phyloP scores from a whole-genome alignment of 169 alveolate genomes.

The Pseudocohnilembus persalinus region DNA sequence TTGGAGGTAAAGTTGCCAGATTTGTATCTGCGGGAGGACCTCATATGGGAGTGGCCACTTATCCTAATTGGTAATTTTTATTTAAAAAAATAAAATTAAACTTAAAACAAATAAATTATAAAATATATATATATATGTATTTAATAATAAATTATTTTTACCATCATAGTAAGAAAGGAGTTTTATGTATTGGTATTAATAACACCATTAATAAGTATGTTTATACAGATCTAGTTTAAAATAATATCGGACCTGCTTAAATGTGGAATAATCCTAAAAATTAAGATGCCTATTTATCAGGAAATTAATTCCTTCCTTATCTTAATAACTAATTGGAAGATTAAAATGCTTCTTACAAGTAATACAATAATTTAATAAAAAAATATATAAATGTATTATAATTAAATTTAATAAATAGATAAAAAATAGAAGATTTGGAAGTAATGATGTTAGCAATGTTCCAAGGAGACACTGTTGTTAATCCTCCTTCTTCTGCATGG shows the following conservation, averaged over 20 bases:
- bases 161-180: background rate
- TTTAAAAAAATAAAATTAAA: too few species aligned
- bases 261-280: background rate
- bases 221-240: slow-evolving; percentile 1
- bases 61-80: slow-evolving; percentile 20
- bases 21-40: slow-evolving; percentile 39
- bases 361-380: too few species aligned
- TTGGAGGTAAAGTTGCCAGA: slow-evolving; percentile 21
- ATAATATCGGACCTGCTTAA: slow-evolving; percentile 32
- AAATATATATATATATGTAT: too few species aligned
- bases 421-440: background rate
- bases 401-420: background rate
- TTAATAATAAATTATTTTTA: too few species aligned
- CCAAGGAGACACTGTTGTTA: background rate
- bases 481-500: background rate
- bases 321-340: background rate
- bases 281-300: background rate
- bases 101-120: too few species aligned
- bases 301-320: background rate
- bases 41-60: slow-evolving; percentile 29
- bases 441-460: background rate
- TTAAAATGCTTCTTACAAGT: too few species aligned
- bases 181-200: slow-evolving; percentile 18
- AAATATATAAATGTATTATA: too few species aligned
- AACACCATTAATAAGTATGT: background rate